phyloP scores from a whole-genome alignment of 768 basidiomycete species.

The Lepiota brunneoincarnata region DNA sequence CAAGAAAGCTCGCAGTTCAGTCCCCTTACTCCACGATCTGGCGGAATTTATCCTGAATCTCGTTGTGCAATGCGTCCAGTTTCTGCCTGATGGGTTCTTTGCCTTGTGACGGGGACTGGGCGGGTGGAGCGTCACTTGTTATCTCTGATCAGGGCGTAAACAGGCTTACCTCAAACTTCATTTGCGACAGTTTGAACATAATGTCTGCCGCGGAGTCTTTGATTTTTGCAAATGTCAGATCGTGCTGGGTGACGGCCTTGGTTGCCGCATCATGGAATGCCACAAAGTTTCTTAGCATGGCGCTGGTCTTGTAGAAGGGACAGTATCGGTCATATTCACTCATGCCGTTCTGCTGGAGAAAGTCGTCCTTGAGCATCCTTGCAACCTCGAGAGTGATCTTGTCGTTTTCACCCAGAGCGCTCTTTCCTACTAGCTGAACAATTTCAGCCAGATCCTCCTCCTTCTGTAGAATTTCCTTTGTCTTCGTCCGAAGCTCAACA shows the following conservation, averaged over 20 bases:
- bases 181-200: slow-evolving; percentile 97
- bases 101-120: slow-evolving; percentile 87
- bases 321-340: slow-evolving; percentile 97
- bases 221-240: slow-evolving; percentile 83
- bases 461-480: slow-evolving; percentile 97
- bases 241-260: slow-evolving; percentile 79
- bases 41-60: slow-evolving; percentile 93
- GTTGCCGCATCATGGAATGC: slow-evolving; percentile 90
- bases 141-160: not conserved
- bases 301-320: slow-evolving; percentile 98
- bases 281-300: slow-evolving; percentile 94
- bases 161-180: slow-evolving; percentile 90
- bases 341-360: slow-evolving; percentile 98
- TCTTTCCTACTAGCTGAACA: slow-evolving; percentile 99
- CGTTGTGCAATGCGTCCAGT: slow-evolving; percentile 73
- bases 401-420: slow-evolving; percentile 93
- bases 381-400: slow-evolving; percentile 99
- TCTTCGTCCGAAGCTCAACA: slow-evolving; percentile 85
- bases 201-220: slow-evolving; percentile 84
- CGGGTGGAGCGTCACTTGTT: slow-evolving; percentile 4
- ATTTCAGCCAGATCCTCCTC: slow-evolving; percentile 99
- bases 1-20: not conserved
- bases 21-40: slow-evolving; percentile 68
- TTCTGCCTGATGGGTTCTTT: slow-evolving; percentile 81
- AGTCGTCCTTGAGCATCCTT: slow-evolving; percentile 95